Percentiles rank a stretch among this genome's conserved stretches.
Conservation (phyloP, 2,329 filamentous ascomycete genomes). For the Samsoniella hepiali region DNA sequence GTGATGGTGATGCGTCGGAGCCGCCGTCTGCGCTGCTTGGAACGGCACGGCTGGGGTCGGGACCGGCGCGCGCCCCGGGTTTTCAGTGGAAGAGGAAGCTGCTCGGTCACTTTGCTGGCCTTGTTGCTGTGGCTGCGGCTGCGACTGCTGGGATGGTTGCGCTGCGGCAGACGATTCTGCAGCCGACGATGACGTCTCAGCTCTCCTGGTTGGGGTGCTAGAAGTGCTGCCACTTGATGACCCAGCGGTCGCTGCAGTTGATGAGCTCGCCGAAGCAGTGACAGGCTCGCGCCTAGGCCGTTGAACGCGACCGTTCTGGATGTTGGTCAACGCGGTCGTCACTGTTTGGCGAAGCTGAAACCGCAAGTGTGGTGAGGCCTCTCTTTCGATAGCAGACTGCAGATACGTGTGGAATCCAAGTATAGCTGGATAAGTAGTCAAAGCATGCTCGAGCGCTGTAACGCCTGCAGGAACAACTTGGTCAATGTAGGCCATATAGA, state of each 20-base stretch:
- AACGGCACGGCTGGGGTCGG: slow-evolving; percentile 13
- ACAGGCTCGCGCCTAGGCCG: slow-evolving; percentile 1
- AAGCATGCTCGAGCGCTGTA: slow-evolving; percentile 42
- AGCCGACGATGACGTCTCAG: neutral
- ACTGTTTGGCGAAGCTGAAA: slow-evolving; percentile 50
- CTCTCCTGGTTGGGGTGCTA: neutral
- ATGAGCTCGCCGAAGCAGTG: neutral
- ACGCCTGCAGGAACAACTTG: slow-evolving; percentile 49
- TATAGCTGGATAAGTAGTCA: slow-evolving; percentile 47
- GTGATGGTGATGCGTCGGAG: slow-evolving; percentile 21
- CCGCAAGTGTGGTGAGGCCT: slow-evolving; percentile 46
- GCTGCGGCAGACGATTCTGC: neutral
- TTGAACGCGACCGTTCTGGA: slow-evolving; percentile 32
- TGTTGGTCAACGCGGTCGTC: slow-evolving; percentile 42
- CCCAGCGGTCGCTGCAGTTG: slow-evolving; percentile 2
- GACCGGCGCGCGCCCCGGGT: slow-evolving; percentile 1
- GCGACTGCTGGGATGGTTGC: neutral
- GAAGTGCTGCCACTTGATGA: neutral
- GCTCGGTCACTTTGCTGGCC: slow-evolving; percentile 1
- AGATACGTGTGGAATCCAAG: slow-evolving; percentile 48
- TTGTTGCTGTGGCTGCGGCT: slow-evolving; percentile 11
- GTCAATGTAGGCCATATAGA: slow-evolving; percentile 53
- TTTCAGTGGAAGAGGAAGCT: neutral
- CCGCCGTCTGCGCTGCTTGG: slow-evolving; percentile 16
- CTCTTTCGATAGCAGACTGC: slow-evolving; percentile 49